Evolutionary conservation across 768 basidiomycete species (phyloP), one percentile per base, ranked within the genome.

Genomic region (Chalciporus piperatus): DNA sequence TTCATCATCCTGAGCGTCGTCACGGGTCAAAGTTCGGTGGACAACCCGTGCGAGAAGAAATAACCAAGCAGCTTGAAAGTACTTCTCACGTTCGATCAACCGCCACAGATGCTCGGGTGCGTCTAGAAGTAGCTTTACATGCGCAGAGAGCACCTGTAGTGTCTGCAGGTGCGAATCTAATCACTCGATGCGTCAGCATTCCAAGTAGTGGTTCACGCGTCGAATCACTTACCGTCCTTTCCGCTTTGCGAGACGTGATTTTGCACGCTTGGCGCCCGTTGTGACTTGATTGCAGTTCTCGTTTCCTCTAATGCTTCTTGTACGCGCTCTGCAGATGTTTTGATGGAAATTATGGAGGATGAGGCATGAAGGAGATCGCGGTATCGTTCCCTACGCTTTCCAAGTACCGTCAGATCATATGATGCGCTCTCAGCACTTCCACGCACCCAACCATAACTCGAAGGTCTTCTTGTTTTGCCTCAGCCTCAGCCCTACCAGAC

Each of bases 361-460:
- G 91, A 92, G 1, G 91, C 89, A 70, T 92, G 87, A 30, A 93
- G 72, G 27, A 93, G 75, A 67, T 93, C 91, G 41, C 91, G 84
- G 70, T 93, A 93, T 58, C 90, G 84, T 83, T 92, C 91, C 71
- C 91, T 93, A 69, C 67, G 63, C 80, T 82, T 84, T 80, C 81
- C 72, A 65, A 65, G 61, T 71, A 71, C 62, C 66, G 60, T 73
- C 70, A 69, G 55, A 70, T 49, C 44, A 47, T 11, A 30, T 41
- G 40, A 33, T 43, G 12, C 11, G 9, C 23, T 30, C 23, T 33
- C 23, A 16, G 51, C 16, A 50, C 43, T 30, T 52, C 40, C 57
- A 85, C 91, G 80, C 74, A 93, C 91, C 91, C 91, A 71, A 93
- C 91, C 91, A 92, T 93, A 41, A 89, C 75, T 61, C 91, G 79